A percentile compares a stretch with the other conserved stretches of the same genome.
phyloP scores from a whole-genome alignment of 164 flowering plant genomes.

The Umbellularia californica region DNA sequence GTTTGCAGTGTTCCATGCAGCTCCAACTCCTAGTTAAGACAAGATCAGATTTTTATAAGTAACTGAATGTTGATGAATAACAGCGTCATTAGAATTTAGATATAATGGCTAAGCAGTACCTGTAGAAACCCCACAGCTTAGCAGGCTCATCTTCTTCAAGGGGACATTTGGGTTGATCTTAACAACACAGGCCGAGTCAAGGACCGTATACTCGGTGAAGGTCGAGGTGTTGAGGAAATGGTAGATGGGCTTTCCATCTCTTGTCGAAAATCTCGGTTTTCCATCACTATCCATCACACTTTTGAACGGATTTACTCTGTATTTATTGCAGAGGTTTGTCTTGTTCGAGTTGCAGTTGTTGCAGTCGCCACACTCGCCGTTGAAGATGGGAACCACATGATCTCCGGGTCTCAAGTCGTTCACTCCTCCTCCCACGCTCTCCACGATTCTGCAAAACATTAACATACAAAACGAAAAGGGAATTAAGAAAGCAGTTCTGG shows the following conservation, averaged over 20 bases:
- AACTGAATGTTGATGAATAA: neutral
- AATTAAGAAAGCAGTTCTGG: neutral
- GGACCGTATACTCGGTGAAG: slow-evolving; percentile 61
- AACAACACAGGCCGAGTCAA: slow-evolving; percentile 58
- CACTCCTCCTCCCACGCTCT: slow-evolving; percentile 69
- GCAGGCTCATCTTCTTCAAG: slow-evolving; percentile 43
- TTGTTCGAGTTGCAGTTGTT: slow-evolving; percentile 37
- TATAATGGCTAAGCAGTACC: slow-evolving; percentile 27
- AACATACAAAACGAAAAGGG: neutral
- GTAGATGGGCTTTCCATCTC: slow-evolving; percentile 48
- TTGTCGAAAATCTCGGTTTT: slow-evolving; percentile 42
- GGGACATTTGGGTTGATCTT: slow-evolving; percentile 42
- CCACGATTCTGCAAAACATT: slow-evolving; percentile 35
- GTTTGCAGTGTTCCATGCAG: slow-evolving; percentile 75
- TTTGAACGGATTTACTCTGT: slow-evolving; percentile 45
- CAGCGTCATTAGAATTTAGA: neutral
- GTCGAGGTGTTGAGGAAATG: slow-evolving; percentile 75
- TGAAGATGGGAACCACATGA: slow-evolving; percentile 62
- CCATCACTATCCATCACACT: slow-evolving; percentile 54
- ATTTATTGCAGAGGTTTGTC: slow-evolving; percentile 48
- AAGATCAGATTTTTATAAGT: neutral
- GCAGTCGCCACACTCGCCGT: slow-evolving; percentile 59
- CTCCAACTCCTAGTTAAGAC: slow-evolving; percentile 49
- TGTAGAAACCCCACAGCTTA: slow-evolving; percentile 68
- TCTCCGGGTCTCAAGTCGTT: slow-evolving; percentile 51